Evolutionary conservation across 2,329 filamentous ascomycete genomes (phyloP).

Genomic region (Ceratocystis harringtonii): DNA sequence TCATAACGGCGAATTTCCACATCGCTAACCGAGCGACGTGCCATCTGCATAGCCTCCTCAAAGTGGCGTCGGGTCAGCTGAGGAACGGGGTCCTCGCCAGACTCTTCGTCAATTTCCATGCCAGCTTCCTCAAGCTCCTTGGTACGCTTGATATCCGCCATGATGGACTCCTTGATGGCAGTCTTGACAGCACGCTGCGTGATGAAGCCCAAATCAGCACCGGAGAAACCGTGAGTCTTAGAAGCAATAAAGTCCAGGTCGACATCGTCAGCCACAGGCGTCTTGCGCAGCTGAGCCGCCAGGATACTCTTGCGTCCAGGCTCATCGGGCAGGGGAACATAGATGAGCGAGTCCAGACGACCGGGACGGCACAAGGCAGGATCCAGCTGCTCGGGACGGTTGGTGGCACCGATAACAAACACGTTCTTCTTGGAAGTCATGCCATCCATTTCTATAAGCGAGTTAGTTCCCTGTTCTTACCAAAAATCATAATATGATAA

Average conservation of each 20-base stretch:
- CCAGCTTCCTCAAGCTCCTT: slow-evolving; percentile 81
- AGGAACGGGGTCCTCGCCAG: slow-evolving; percentile 82
- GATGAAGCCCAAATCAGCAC: slow-evolving; percentile 98
- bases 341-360: slow-evolving; percentile 96
- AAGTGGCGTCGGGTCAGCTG: slow-evolving; percentile 94
- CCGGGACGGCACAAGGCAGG: slow-evolving; percentile 95
- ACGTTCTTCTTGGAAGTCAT: slow-evolving; percentile 99
- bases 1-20: slow-evolving; percentile 98
- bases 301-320: slow-evolving; percentile 78
- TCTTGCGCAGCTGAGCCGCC: slow-evolving; percentile 94
- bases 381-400: slow-evolving; percentile 96
- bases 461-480: slow-evolving; percentile 28
- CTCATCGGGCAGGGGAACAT: slow-evolving; percentile 92
- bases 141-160: slow-evolving; percentile 69
- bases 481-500: background rate
- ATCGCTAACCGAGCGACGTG: slow-evolving; percentile 83
- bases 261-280: slow-evolving; percentile 74
- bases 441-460: slow-evolving; percentile 73
- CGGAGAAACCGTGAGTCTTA: slow-evolving; percentile 97
- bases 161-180: slow-evolving; percentile 95
- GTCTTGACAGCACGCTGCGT: slow-evolving; percentile 98
- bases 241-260: slow-evolving; percentile 83
- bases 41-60: slow-evolving; percentile 94
- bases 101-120: slow-evolving; percentile 55
- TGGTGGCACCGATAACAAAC: slow-evolving; percentile 97